phyloP scores from a whole-genome alignment of 176 grass and related monocot species.

The Sorghum bicolor region DNA sequence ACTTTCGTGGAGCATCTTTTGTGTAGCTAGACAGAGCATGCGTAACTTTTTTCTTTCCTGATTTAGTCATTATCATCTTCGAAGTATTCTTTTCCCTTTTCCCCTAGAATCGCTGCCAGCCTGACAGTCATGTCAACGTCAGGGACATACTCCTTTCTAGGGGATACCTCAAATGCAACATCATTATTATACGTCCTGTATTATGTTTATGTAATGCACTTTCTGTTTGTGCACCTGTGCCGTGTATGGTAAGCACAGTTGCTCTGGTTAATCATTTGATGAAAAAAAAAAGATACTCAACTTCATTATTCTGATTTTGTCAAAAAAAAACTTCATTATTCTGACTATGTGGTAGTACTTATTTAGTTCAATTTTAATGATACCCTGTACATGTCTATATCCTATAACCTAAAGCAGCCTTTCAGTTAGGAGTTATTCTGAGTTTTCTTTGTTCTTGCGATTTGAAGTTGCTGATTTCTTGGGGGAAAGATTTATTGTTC shows the following conservation, averaged over 20 bases:
- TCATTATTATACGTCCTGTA: background rate
- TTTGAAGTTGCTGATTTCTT: background rate
- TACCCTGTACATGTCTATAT: background rate
- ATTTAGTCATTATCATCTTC: background rate
- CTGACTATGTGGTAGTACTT: background rate
- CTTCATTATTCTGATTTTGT: background rate
- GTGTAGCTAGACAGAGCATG: background rate
- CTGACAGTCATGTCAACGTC: background rate
- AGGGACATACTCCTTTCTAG: background rate
- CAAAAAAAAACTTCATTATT: background rate
- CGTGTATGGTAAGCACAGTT: background rate
- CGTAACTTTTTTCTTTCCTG: background rate
- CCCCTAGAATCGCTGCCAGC: background rate
- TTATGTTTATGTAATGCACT: conserved; percentile 1
- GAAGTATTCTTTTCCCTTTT: background rate
- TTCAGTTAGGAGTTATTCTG: background rate
- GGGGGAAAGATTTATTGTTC: background rate
- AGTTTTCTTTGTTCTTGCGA: background rate
- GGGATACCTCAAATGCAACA: background rate
- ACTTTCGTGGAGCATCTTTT: background rate
- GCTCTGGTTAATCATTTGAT: background rate
- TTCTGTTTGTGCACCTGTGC: background rate
- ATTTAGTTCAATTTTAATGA: background rate
- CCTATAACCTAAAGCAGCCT: background rate
- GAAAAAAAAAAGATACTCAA: too few species aligned